phyloP scores from a whole-genome alignment of 2,329 filamentous ascomycete species.

The Microsporum ferrugineum region DNA sequence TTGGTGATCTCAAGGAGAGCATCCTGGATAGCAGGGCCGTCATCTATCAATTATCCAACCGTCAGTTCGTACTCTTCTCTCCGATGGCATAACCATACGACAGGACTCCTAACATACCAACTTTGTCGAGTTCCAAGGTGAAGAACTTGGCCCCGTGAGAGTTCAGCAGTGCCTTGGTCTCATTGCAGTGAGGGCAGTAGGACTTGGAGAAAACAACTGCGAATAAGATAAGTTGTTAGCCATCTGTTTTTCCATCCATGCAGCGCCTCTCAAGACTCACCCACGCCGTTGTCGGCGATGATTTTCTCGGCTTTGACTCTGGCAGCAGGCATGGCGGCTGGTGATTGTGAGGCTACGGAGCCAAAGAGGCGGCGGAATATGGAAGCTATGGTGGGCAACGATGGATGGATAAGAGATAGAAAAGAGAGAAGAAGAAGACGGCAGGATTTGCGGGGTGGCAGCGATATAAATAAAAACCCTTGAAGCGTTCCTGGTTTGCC shows the following conservation, averaged over 20 bases:
- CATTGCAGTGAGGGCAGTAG: conserved; percentile 85
- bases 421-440: not conserved
- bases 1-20: conserved; percentile 68
- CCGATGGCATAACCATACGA: not conserved
- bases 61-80: not conserved
- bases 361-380: conserved; percentile 57
- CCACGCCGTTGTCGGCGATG: conserved; percentile 80
- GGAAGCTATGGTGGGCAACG: conserved; percentile 42
- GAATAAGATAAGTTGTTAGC: not conserved
- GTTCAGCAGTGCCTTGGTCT: conserved; percentile 64
- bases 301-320: conserved; percentile 72
- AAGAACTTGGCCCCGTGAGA: conserved; percentile 60
- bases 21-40: conserved; percentile 70
- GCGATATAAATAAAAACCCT: not conserved
- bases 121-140: conserved; percentile 71
- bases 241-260: not conserved
- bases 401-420: not conserved
- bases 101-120: conserved; percentile 46
- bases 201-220: conserved; percentile 91
- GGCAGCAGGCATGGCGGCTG: conserved; percentile 67
- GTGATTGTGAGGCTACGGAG: conserved; percentile 42
- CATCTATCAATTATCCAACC: conserved; percentile 43
- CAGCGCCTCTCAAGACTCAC: conserved; percentile 40
- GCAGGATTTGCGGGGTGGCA: not conserved
- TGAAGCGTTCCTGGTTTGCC: not conserved